phyloP scores from a whole-genome alignment of 306 rosid species.

The Carpinus viminea region DNA sequence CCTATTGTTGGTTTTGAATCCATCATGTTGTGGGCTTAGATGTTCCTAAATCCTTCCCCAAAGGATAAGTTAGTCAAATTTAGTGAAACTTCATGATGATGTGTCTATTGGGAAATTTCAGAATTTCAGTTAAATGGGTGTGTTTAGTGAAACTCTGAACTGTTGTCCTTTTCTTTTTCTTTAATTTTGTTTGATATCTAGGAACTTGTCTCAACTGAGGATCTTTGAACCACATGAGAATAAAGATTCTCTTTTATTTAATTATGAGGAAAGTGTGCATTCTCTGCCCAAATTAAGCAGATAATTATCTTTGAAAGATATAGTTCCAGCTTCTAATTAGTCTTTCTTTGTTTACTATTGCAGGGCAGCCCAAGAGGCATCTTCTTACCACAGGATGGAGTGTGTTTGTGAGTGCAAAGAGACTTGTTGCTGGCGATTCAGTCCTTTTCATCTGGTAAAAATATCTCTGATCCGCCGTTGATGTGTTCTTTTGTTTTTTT shows the following conservation, averaged over 20 bases:
- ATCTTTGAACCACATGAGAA: too few relatives aligned
- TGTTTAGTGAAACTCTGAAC: too few relatives aligned
- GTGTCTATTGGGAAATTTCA: too few relatives aligned
- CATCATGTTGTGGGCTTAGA: neutral
- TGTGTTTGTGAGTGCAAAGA: slow-evolving; percentile 96
- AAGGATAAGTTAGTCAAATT: too few relatives aligned
- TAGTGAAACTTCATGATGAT: too few relatives aligned
- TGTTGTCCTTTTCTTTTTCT: too few relatives aligned
- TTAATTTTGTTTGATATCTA: too few relatives aligned
- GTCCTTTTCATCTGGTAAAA: slow-evolving; percentile 95
- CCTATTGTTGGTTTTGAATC: too few relatives aligned
- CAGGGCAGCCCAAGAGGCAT: slow-evolving; percentile 99
- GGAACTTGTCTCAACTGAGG: too few relatives aligned
- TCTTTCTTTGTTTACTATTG: slow-evolving; percentile 19
- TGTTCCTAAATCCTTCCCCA: neutral
- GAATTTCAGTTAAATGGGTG: too few relatives aligned
- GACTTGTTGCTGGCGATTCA: slow-evolving; percentile 95
- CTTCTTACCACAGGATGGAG: slow-evolving; percentile 99
- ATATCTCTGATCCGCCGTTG: slow-evolving; percentile 10
- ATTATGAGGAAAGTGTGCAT: neutral
- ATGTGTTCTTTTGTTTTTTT: neutral
- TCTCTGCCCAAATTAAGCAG: neutral
- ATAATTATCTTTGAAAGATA: neutral
- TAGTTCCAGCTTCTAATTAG: slow-evolving; percentile 10
- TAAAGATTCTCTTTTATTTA: neutral